These are phyloP conservation scores for Leucoagaricus sp. DNA, from an alignment of 1,284 basidiomycete genomes.

Conservation along the genomic window DNA sequence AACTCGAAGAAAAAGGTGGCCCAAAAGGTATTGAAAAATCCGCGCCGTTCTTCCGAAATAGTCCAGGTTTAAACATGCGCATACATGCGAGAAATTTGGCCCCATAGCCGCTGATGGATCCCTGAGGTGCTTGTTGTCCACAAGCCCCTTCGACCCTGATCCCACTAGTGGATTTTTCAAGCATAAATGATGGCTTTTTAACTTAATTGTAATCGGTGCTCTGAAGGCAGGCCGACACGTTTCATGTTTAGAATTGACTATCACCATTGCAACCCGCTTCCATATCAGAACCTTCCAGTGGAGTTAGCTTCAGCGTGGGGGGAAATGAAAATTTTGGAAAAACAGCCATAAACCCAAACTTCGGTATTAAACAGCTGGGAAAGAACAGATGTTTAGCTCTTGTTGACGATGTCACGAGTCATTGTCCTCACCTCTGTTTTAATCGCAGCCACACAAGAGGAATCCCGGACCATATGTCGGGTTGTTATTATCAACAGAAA, in stretches of 20 bases:
- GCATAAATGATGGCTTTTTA: neutral
- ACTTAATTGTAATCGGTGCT: conserved; percentile 7
- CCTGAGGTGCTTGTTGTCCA: neutral
- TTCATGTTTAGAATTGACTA: conserved; percentile 15
- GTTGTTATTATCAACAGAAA: conserved; percentile 7
- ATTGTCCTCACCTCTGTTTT: neutral
- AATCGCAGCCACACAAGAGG: conserved; percentile 1
- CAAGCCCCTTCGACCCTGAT: conserved; percentile 1
- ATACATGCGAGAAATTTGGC: conserved; percentile 4
- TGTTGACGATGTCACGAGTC: neutral
- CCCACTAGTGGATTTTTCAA: neutral
- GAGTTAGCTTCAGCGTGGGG: conserved; percentile 9
- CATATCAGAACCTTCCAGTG: conserved; percentile 10
- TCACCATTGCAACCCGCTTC: conserved; percentile 16
- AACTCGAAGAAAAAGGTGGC: neutral
- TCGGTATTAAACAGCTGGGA: neutral
- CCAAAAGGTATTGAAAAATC: neutral
- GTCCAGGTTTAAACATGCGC: conserved; percentile 6
- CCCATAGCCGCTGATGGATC: neutral
- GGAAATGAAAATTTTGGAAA: conserved; percentile 1
- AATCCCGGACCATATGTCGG: conserved; percentile 1
- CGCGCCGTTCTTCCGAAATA: conserved; percentile 10
- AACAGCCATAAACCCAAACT: conserved; percentile 1
- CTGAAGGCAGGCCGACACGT: conserved; percentile 8
- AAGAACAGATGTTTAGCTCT: neutral